Base-by-base conservation (phyloP, 805 yeast genomes). In the Starmerella khaoyaiensis region DNA sequence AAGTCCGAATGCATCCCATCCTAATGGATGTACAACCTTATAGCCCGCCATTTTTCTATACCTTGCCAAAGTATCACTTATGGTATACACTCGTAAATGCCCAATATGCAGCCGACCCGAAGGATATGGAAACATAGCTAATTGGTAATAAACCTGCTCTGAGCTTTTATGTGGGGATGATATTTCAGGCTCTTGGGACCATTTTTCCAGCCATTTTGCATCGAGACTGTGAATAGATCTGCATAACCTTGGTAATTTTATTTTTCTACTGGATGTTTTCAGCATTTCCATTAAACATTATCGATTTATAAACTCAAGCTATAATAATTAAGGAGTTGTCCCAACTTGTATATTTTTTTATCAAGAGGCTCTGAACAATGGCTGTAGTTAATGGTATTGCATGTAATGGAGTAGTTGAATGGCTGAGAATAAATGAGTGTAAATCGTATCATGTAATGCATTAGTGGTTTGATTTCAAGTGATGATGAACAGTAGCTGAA, bases 1-100 rank as follows among this genome's bases (percentile, higher is more conserved):
- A 20, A 90, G 64, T 1, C 98, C 98, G 65, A 90, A 90, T 0
- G 97, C 94, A 63, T 90, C 98, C 96, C 96, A 90, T 0, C 98
- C 98, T 93, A 90, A 86, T 0, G 97, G 96, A 54, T 90, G 94
- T 2, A 87, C 65, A 11, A 87, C 94, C 26, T 74, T 61, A 48
- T 67, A 69, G 1, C 95, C 95, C 35, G 69, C 71, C 59, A 81
- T 68, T 45, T 90, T 64, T 46, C 81, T 71, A 56, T 71, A 87
- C 46, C 97, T 64, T 1, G 93, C 69, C 27, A 90, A 54, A 2
- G 75, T 78, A 57, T 90, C 98, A 49, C 86, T 74, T 21, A 90
- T 83, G 1, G 95, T 79, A 57, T 81, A 90, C 0, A 90, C 98
- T 36, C 98, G 64, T 30, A 86, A 66, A 58, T 90, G 98, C 0